Conservation (phyloP, 352 stramenopile genomes). For the Plasmopara viticola region DNA sequence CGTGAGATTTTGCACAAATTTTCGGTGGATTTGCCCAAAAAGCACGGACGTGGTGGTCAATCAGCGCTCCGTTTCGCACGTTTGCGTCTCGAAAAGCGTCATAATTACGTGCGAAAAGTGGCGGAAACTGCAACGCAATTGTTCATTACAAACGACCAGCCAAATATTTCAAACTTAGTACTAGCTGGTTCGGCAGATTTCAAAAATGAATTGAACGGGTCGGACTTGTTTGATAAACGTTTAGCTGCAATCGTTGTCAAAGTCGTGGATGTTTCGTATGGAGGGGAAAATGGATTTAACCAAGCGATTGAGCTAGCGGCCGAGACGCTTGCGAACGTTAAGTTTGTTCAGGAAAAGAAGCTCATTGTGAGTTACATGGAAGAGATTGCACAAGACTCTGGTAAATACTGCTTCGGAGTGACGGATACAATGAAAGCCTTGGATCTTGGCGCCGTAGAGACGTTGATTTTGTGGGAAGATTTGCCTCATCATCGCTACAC, state of each 20-base stretch:
- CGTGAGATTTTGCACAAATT: conserved; percentile 94
- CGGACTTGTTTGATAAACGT: conserved; percentile 97
- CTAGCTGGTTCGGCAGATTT: conserved; percentile 98
- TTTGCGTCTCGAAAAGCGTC: conserved; percentile 98
- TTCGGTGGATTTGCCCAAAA: conserved; percentile 98
- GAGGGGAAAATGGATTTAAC: conserved; percentile 99
- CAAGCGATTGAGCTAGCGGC: conserved; percentile 98
- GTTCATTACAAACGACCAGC: conserved; percentile 97
- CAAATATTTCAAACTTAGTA: conserved; percentile 97
- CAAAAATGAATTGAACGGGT: conserved; percentile 95
- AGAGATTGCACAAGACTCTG: conserved; percentile 97
- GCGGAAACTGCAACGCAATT: conserved; percentile 97
- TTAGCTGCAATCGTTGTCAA: conserved; percentile 96
- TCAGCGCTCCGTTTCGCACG: conserved; percentile 99
- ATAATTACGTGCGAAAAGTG: conserved; percentile 99
- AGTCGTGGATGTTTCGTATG: conserved; percentile 99
- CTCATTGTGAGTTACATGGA: conserved; percentile 99
- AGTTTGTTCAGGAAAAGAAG: conserved; percentile 99
- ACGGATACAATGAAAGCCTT: conserved; percentile 97
- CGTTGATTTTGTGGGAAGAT: conserved; percentile 99
- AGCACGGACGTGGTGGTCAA: conserved; percentile 98
- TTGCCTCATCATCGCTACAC: conserved; percentile 93
- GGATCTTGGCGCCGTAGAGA: conserved; percentile 98
- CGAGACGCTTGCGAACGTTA: conserved; percentile 97
- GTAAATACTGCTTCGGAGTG: conserved; percentile 99